These are phyloP conservation scores for Penicillium sp. DNA, from an alignment of 2,329 filamentous ascomycete species.

Conservation along the genomic window DNA sequence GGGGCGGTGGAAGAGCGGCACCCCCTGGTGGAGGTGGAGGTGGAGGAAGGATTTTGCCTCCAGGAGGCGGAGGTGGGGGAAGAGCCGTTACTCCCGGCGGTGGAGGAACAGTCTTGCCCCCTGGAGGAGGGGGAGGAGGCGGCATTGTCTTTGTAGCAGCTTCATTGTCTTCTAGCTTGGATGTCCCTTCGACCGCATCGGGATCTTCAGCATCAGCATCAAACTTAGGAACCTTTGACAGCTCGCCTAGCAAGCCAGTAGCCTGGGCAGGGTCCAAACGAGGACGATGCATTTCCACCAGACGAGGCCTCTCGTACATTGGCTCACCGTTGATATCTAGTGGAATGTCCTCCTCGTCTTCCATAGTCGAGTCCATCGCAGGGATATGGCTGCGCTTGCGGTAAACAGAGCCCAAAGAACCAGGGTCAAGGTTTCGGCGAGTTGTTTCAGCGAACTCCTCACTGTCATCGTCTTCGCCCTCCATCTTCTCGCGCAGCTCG, in stretches of 20 bases:
- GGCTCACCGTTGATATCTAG: conserved; percentile 57
- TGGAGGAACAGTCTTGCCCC: conserved; percentile 16
- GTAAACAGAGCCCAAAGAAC: conserved; percentile 69
- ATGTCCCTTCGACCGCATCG: conserved; percentile 9
- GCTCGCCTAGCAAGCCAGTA: conserved; percentile 66
- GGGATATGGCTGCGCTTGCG: conserved; percentile 51
- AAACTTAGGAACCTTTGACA: conserved; percentile 70
- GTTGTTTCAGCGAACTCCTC: conserved; percentile 54
- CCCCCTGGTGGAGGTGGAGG: conserved; percentile 4
- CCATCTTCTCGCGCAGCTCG: conserved; percentile 93
- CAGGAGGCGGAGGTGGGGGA: conserved; percentile 11
- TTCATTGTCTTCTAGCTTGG: conserved; percentile 12
- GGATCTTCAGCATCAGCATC: conserved; percentile 54
- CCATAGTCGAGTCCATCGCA: conserved; percentile 36
- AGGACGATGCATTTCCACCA: conserved; percentile 72
- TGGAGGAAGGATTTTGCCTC: conserved; percentile 37
- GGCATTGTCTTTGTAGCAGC: conserved; percentile 12
- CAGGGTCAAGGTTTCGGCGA: conserved; percentile 65
- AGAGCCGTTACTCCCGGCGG: conserved; percentile 36
- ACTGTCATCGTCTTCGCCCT: conserved; percentile 57
- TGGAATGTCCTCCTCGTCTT: conserved; percentile 42
- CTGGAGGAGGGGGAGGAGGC: conserved; percentile 16
- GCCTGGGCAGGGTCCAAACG: conserved; percentile 61
- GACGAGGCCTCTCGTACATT: conserved; percentile 72
- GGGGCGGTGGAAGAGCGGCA: conserved; percentile 19